Evolutionary conservation across 2,329 filamentous ascomycete genomes (phyloP), one percentile per base, ranked within the genome.

Genomic region (Aspergillus pseudoterreus): DNA sequence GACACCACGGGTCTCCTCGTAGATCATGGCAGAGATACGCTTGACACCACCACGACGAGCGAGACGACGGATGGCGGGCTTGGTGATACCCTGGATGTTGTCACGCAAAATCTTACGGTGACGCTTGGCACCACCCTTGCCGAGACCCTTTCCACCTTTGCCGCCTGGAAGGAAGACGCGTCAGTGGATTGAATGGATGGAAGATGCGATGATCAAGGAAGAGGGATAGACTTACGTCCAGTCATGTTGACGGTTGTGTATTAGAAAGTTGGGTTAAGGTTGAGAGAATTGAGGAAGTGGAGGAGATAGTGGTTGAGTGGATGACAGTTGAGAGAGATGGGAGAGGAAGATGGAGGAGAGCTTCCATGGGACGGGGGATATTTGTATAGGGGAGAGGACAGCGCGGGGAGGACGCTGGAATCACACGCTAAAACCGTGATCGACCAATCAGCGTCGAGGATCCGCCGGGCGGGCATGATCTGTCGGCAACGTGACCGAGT

Each of bases 81-180:
- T 96, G 72, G 92, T 96, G 74, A 96, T 96, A 80, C 92, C 92
- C 82, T 96, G 92, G 74, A 96, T 96, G 88, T 96, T 96, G 88
- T 96, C 92, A 79, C 92, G 90, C 77, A 96, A 84, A 82, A 96
- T 96, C 89, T 96, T 96, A 72, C 92, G 87, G 82, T 96, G 92
- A 79, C 92, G 92, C 88, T 96, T 97, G 79, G 92, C 92, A 77
- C 92, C 92, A 64, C 92, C 92, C 86, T 96, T 96, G 76, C 92
- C 92, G 78, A 96, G 90, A 75, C 91, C 92, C 86, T 96, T 96
- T 75, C 92, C 92, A 78, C 91, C 91, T 81, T 95, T 95, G 76
- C 90, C 90, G 75, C 90, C 90, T 94, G 67, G 67, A 56, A 62
- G 57, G 58, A 57, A 63, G 52, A 67, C 66, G 64, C 63, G 78